Percentiles rank a stretch among this genome's conserved stretches.
These are phyloP conservation scores for Pilasporangium apinafurcum DNA, from an alignment of 352 stramenopile species.

Conservation along the genomic window DNA sequence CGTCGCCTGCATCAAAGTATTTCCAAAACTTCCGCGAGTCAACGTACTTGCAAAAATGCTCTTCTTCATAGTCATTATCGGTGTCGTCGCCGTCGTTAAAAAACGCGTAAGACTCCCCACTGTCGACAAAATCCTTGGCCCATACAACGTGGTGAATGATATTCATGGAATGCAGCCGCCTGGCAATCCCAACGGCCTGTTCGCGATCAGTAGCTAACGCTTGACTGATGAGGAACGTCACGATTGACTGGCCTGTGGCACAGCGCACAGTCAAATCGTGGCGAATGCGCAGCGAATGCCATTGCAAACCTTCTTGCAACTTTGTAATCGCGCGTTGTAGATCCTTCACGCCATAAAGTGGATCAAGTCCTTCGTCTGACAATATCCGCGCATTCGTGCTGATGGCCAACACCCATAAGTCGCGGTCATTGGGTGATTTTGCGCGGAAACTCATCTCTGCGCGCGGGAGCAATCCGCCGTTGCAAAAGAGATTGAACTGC, in stretches of 20 bases:
- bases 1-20: no score
- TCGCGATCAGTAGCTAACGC: constrained; percentile 36
- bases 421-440: constrained; percentile 71
- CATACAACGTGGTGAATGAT: constrained; percentile 81
- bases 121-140: constrained; percentile 81
- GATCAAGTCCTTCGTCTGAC: constrained; percentile 31
- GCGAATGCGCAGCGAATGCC: constrained; percentile 62
- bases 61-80: constrained; percentile 53
- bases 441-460: constrained; percentile 75
- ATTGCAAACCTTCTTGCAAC: constrained; percentile 43
- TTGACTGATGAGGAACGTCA: constrained; percentile 59
- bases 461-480: constrained; percentile 49
- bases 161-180: constrained; percentile 75
- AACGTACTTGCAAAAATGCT: constrained; percentile 79
- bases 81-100: constrained; percentile 42
- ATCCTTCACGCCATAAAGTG: constrained; percentile 43
- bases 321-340: constrained; percentile 42
- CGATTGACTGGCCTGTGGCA: constrained; percentile 58
- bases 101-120: constrained; percentile 67
- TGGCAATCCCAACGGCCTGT: constrained; percentile 47
- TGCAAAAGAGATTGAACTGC: constrained; percentile 69
- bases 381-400: constrained; percentile 57
- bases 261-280: constrained; percentile 56
- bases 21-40: constrained; percentile 81
- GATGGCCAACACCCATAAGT: constrained; percentile 69